Evolutionary conservation across 2,329 filamentous ascomycete genomes (phyloP).

Genomic region (Albophoma yamanashiensis): DNA sequence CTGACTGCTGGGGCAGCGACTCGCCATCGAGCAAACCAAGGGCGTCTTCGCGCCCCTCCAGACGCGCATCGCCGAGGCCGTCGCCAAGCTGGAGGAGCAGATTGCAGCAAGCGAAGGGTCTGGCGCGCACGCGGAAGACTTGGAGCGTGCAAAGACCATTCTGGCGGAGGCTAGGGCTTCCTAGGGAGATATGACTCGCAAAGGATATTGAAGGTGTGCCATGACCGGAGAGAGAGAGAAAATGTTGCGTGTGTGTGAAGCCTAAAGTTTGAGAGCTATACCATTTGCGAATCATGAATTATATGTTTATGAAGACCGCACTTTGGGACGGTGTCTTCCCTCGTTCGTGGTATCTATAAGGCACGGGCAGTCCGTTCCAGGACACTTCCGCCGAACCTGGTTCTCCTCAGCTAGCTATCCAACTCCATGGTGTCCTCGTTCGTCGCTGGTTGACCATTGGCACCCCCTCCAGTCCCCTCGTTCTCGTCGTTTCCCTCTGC

Average conservation of each 20-base stretch:
- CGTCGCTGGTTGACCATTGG: constrained; percentile 28
- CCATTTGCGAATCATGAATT: neutral
- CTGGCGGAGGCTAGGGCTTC: constrained; percentile 36
- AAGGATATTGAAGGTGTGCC: neutral
- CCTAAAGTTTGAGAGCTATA: neutral
- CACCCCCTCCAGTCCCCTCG: neutral
- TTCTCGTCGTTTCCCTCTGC: constrained; percentile 26
- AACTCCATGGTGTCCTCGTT: constrained; percentile 55
- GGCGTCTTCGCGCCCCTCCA: constrained; percentile 66
- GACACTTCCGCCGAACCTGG: neutral
- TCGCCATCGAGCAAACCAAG: constrained; percentile 79
- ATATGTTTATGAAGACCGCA: neutral
- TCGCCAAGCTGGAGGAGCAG: constrained; percentile 64
- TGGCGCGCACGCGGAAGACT: constrained; percentile 34
- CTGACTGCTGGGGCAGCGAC: constrained; percentile 40
- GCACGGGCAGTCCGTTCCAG: neutral
- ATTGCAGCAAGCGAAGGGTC: constrained; percentile 52
- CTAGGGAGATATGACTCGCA: neutral
- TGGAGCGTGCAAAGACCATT: constrained; percentile 44
- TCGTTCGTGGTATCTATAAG: neutral
- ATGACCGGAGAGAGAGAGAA: neutral
- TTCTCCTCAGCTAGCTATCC: constrained; percentile 26
- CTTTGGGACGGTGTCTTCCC: neutral
- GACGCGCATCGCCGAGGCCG: constrained; percentile 59
- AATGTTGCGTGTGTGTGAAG: neutral